phyloP scores from a whole-genome alignment of 257 asterid species.

The Solanum neorickii region DNA sequence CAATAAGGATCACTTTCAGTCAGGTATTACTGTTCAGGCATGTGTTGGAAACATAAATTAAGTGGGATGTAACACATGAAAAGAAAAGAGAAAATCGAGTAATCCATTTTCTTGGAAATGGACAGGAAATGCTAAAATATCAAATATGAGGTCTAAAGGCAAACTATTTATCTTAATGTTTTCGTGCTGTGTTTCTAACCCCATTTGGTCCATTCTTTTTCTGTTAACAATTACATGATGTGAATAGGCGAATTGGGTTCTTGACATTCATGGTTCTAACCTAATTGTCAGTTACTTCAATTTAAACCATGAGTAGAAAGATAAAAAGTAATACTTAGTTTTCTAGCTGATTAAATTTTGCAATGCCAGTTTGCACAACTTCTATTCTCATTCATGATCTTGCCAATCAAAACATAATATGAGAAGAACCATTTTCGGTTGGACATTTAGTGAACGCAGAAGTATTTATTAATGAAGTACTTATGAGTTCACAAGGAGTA shows the following conservation, averaged over 20 bases:
- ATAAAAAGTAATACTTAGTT: neutral
- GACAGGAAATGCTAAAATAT: neutral
- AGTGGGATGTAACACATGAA: neutral
- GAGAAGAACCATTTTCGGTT: neutral
- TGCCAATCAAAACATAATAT: neutral
- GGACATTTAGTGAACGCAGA: neutral
- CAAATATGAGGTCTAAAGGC: neutral
- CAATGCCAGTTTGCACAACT: neutral
- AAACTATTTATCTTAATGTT: neutral
- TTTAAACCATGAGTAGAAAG: neutral
- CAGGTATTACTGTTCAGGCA: neutral
- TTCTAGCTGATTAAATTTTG: neutral
- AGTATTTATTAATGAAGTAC: neutral
- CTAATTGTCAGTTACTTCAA: neutral
- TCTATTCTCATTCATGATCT: neutral
- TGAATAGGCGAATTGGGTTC: neutral
- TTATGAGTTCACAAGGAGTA: neutral
- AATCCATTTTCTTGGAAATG: neutral
- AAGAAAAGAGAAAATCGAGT: neutral
- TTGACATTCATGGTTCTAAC: neutral
- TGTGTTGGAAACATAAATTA: neutral
- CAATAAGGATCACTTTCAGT: neutral
- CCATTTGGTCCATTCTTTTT: neutral
- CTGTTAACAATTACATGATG: neutral
- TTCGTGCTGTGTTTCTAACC: neutral